Evolutionary conservation across 768 basidiomycete genomes (phyloP).

Genomic region (Cystofilobasidium bisporidii): DNA sequence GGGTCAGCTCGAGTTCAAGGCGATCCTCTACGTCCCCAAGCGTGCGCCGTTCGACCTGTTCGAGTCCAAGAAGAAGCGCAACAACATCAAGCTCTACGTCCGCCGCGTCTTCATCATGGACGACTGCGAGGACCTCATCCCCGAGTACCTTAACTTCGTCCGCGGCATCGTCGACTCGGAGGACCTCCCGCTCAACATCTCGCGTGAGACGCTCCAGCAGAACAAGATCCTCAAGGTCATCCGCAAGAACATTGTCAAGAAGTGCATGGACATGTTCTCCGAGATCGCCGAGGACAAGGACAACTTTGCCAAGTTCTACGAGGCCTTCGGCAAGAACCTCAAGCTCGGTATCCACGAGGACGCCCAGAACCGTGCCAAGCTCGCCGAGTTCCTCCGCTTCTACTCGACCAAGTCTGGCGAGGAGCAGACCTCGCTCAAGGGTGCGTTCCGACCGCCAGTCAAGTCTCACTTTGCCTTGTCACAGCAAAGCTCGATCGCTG

Average conservation of each 20-base stretch:
- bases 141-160: slow-evolving; percentile 30
- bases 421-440: slow-evolving; percentile 87
- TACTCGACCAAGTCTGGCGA: slow-evolving; percentile 87
- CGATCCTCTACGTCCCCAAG: slow-evolving; percentile 93
- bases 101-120: slow-evolving; percentile 99
- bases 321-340: slow-evolving; percentile 95
- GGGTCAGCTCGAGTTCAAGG: slow-evolving; percentile 99
- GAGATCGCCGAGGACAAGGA: slow-evolving; percentile 99
- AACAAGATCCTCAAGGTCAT: slow-evolving; percentile 92
- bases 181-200: slow-evolving; percentile 99
- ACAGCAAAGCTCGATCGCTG: slow-evolving; percentile 4
- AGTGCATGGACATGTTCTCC: slow-evolving; percentile 76
- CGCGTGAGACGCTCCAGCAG: slow-evolving; percentile 98
- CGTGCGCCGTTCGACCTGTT: slow-evolving; percentile 98
- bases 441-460: slow-evolving; percentile 46
- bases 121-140: slow-evolving; percentile 95
- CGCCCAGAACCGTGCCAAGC: slow-evolving; percentile 96
- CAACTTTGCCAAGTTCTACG: slow-evolving; percentile 80
- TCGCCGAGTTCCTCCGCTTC: slow-evolving; percentile 98
- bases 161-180: slow-evolving; percentile 91
- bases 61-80: slow-evolving; percentile 99
- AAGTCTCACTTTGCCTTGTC: too few species aligned
- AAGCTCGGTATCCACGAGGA: slow-evolving; percentile 99
- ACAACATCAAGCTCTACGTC: slow-evolving; percentile 99
- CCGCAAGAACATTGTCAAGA: slow-evolving; percentile 29